Percentiles rank a stretch among this genome's conserved stretches.
These are phyloP conservation scores for Orbilia javanica DNA, from an alignment of 2,329 filamentous ascomycete species.

Conservation along the genomic window DNA sequence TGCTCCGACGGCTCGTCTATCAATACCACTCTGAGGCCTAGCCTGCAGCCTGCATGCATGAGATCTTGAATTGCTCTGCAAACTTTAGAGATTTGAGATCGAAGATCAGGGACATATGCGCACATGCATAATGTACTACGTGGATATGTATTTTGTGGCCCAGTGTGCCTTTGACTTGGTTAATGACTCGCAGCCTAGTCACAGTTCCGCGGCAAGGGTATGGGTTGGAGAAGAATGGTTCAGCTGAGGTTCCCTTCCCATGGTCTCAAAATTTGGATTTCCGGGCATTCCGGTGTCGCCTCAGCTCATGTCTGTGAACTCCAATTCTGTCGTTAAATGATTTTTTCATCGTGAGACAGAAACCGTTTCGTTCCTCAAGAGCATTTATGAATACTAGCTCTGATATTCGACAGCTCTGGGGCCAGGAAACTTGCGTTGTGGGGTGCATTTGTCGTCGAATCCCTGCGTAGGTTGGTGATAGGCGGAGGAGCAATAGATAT, in stretches of 20 bases:
- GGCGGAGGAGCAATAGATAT: constrained; percentile 18
- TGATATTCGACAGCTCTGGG: not conserved
- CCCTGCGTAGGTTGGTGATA: constrained; percentile 7
- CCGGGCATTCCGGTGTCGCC: no score
- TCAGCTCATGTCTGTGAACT: no score
- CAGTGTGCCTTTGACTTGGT: not conserved
- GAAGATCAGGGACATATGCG: not conserved
- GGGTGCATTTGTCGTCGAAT: constrained; percentile 14
- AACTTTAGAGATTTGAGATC: constrained; percentile 4
- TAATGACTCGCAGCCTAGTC: constrained; percentile 3
- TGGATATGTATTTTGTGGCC: not conserved
- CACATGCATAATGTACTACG: not conserved
- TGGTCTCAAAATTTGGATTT: no score
- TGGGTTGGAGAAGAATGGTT: not conserved
- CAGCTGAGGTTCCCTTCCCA: not conserved
- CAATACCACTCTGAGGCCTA: not conserved
- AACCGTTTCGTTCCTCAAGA: not conserved
- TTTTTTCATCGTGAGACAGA: not conserved
- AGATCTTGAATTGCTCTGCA: constrained; percentile 1
- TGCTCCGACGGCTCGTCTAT: constrained; percentile 3
- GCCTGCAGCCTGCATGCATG: not conserved
- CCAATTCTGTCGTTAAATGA: not conserved
- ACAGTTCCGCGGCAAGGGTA: not conserved
- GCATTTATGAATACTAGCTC: not conserved
- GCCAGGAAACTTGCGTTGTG: not conserved